Conservation (phyloP, 2,329 filamentous ascomycete genomes). For the Aspergillus quadrilineatus region DNA sequence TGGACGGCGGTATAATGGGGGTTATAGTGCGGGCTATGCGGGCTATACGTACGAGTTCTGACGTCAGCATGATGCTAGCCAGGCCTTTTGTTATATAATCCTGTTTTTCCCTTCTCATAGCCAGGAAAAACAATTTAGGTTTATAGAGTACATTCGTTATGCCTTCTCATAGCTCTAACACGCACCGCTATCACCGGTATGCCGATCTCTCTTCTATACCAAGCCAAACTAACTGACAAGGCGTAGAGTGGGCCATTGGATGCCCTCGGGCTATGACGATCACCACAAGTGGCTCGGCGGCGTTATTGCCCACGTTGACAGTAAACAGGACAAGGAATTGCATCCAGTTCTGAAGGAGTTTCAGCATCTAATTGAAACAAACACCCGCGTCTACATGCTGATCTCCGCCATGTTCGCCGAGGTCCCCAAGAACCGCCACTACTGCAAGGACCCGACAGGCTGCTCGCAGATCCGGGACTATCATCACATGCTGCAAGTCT, state of each 20-base stretch:
- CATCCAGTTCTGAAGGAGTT: constrained; percentile 65
- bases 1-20: neutral
- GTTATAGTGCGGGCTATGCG: neutral
- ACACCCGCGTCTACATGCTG: constrained; percentile 65
- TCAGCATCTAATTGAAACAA: constrained; percentile 63
- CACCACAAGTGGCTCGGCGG: constrained; percentile 63
- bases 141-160: neutral
- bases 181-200: constrained; percentile 2
- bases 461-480: constrained; percentile 65
- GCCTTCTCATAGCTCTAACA: neutral
- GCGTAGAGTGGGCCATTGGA: constrained; percentile 54
- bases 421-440: constrained; percentile 61
- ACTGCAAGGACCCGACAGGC: constrained; percentile 62
- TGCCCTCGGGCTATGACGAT: constrained; percentile 62
- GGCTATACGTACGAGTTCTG: neutral
- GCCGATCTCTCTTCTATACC: neutral
- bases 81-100: neutral
- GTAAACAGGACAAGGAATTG: constrained; percentile 48
- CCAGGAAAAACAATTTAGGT: no score
- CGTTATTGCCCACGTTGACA: constrained; percentile 57
- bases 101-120: no score
- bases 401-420: constrained; percentile 68
- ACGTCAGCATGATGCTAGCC: neutral
- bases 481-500: constrained; percentile 62
- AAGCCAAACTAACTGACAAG: constrained; percentile 29